Evolutionary conservation across 345 rosid species (phyloP), one percentile per base, ranked within the genome.

Genomic region (Balakata baccata): DNA sequence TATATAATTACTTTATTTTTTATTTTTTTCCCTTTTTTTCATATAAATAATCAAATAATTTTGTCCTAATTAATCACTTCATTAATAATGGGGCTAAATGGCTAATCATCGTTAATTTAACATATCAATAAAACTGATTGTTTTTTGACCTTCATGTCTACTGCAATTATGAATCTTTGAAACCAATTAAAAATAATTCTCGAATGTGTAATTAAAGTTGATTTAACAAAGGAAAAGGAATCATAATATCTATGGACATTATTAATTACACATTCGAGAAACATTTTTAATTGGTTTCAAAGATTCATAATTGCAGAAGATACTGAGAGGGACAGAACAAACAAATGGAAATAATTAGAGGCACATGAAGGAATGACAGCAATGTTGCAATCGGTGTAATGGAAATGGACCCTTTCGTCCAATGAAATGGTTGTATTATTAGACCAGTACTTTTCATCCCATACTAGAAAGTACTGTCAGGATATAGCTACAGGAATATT

Each of bases 261-360:
- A 29, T 29, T 29, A 29, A 29, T n/a, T n/a, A n/a, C n/a, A n/a
- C n/a, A n/a, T n/a, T n/a, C n/a, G n/a, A n/a, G n/a, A n/a, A n/a
- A n/a, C n/a, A n/a, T n/a, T n/a, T n/a, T n/a, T n/a, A n/a, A n/a
- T n/a, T n/a, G n/a, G n/a, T n/a, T n/a, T n/a, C n/a, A n/a, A n/a
- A n/a, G n/a, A n/a, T n/a, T n/a, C n/a, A n/a, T n/a, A n/a, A n/a
- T n/a, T n/a, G n/a, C n/a, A n/a, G n/a, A n/a, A n/a, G n/a, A n/a
- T n/a, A n/a, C n/a, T 87, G 80, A 87, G 50, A 29, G 68, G 0
- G 78, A 63, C 64, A 64, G 10, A 2, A 34, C 74, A 70, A n/a
- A 73, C 75, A 70, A 69, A 64, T 49, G 1, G 59, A 54, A 13
- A 62, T 62, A 63, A 76, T 69, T 60, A 29, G 70, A 45, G 17